Conservation (phyloP, 345 rosid genomes). For the Euphorbia peplus region DNA sequence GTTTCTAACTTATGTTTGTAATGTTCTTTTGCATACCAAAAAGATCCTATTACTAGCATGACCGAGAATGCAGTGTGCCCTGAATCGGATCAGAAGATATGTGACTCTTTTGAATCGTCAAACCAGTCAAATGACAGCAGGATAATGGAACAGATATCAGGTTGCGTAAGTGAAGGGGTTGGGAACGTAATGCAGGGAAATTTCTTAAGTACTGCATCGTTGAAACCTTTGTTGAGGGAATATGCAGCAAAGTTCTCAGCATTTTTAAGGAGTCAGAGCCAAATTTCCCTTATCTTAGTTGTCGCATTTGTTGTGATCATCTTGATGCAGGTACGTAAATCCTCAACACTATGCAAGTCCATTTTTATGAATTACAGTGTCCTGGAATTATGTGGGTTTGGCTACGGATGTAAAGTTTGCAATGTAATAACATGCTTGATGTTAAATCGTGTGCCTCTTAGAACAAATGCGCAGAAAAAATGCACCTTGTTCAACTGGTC, state of each 20-base stretch:
- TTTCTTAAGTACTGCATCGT: slow-evolving; percentile 18
- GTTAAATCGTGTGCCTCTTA: background rate
- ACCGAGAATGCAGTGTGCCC: slow-evolving; percentile 29
- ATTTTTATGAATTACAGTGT: background rate
- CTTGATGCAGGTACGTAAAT: slow-evolving; percentile 76
- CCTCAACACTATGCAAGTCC: background rate
- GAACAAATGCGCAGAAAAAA: background rate
- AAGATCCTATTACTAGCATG: slow-evolving; percentile 25
- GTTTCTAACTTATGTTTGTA: background rate
- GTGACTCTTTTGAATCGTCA: slow-evolving; percentile 36
- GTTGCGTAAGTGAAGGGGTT: slow-evolving; percentile 23
- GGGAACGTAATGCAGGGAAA: slow-evolving; percentile 29
- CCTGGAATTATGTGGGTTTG: background rate
- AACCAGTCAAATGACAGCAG: slow-evolving; percentile 22
- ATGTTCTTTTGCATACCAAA: slow-evolving; percentile 25
- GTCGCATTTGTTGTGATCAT: slow-evolving; percentile 65
- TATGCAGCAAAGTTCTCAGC: slow-evolving; percentile 33
- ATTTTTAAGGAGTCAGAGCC: slow-evolving; percentile 48
- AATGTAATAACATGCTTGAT: no score
- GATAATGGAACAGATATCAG: slow-evolving; percentile 22
- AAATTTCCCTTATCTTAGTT: slow-evolving; percentile 48
- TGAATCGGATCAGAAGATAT: slow-evolving; percentile 29
- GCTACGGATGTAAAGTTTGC: background rate
- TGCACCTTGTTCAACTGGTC: background rate
- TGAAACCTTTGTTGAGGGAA: slow-evolving; percentile 34